Base-by-base conservation (phyloP, 768 basidiomycete genomes). In the Leccinum broughii region DNA sequence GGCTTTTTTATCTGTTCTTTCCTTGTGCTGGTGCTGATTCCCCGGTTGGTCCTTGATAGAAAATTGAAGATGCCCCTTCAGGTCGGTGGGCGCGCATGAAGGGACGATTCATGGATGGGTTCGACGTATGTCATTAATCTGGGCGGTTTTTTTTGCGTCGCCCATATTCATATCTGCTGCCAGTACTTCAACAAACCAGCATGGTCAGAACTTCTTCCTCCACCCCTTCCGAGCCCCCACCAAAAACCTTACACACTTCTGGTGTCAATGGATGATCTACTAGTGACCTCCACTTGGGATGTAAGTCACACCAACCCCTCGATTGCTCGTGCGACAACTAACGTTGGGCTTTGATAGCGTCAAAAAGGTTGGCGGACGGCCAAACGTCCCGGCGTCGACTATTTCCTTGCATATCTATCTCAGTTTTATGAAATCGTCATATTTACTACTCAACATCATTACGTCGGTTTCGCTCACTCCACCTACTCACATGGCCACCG, bases 341-440 rank as follows among this genome's bases (percentile, higher is more conserved):
- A 24, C n/a, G 6, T 49, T n/a, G 20, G 10, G 1, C n/a, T 20
- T 44, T 37, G 13, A 35, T 61, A 97, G 94, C 86, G 95, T 57
- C 85, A 92, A 77, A 82, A 92, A 68, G 97, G 97, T 55, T 99
- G 97, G 96, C 82, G 93, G 64, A 98, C 96, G 3, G 96, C 95
- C 6, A 99, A 98, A 77, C 87, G 97, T 35, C 96, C 97, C 1
- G 97, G 97, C 4, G 92, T 95, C 15, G 97, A 99, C 71, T 98
- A 99, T 77, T 99, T 99, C 84, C 81, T 99, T 35, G 95, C 86
- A 28, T 99, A 99, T 73, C 85, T 99, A 52, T 93, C 94, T 0
- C 96, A 98, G 70, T 99, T 98, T 78, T 99, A 94, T 72, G 97
- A 99, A 79, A 85, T 98, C 59, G 96, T 98, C 35, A 80, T 99